phyloP scores from a whole-genome alignment of 179 eudicot species.

The Silene vulgaris region DNA sequence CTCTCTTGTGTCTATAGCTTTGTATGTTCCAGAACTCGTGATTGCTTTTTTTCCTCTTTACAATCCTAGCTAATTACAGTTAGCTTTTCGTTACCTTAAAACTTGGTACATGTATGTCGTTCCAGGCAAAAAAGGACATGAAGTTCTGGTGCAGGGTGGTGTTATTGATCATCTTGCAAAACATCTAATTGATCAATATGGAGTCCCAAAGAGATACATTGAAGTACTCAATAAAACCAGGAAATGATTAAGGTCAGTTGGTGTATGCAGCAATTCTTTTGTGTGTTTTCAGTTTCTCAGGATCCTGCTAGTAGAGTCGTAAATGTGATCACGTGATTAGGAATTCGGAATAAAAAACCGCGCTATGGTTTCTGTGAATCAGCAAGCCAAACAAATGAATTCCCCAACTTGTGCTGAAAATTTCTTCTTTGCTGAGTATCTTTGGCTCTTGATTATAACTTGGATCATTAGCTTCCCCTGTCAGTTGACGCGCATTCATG shows the following conservation, averaged over 20 bases:
- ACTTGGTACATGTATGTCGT: slow-evolving; percentile 6
- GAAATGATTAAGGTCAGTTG: slow-evolving; percentile 43
- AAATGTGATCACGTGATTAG: not conserved
- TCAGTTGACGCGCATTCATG: not conserved
- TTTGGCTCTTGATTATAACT: not conserved
- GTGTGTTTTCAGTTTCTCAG: not conserved
- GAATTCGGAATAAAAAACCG: not conserved
- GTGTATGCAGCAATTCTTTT: not conserved
- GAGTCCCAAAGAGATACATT: slow-evolving; percentile 82
- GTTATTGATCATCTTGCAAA: slow-evolving; percentile 90
- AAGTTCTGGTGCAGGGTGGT: slow-evolving; percentile 92
- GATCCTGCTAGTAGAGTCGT: slow-evolving; percentile 11
- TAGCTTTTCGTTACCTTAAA: slow-evolving; percentile 3
- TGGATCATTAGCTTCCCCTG: not conserved
- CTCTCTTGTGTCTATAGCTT: not conserved
- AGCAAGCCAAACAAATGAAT: not conserved
- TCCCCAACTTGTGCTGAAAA: not conserved
- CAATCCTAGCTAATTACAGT: not conserved
- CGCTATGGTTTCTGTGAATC: not conserved
- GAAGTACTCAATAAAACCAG: slow-evolving; percentile 87
- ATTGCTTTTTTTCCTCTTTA: not conserved
- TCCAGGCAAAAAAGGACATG: slow-evolving; percentile 90
- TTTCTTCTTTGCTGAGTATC: not conserved
- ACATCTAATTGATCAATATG: slow-evolving; percentile 83
- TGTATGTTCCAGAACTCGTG: not conserved